Evolutionary conservation across 139 green algal genomes (phyloP), one percentile per base, ranked within the genome.

Genomic region (Chlorella sp.): DNA sequence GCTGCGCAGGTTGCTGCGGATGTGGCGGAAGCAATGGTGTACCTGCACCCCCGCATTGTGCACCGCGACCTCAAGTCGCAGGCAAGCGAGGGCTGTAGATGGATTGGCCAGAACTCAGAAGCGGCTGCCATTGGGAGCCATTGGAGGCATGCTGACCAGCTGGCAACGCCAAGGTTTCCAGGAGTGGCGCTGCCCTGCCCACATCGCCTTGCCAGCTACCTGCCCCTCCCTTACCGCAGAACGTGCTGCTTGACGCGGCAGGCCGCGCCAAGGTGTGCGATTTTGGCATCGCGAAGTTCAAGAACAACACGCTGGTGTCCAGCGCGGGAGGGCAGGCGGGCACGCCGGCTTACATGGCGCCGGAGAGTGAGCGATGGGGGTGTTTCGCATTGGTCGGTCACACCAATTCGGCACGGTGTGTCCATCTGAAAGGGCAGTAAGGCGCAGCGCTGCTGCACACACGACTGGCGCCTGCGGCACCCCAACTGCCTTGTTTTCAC

Each of bases 291-390:
- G 80, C 92, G 67, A 86, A 89, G 72, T 88, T 93, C 82, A 92
- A 94, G 82, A 87, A 89, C 71, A 56, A 83, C 47, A 95, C 94
- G 0, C 92, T 94, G 44, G 64, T 96, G 51, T 91, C 89, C 44
- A 95, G 89, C 32, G 86, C 85, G 30, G 92, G 93, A 81, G 83
- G 88, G 6, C 81, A 92, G 36, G 94, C 93, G 3, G 94, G 94
- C 34, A 97, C 94, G 0, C 92, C 94, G 3, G 86, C 88, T 1
- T 97, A 95, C 87, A 95, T 97, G 91, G 92, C 93, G 0, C 93
- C 93, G 0, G 93, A 96, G 81, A 74, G 88, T 74, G 60, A 30
- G 60, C 34, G 60, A 12, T n/a, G 60, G 11, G 12, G 57, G 57
- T 7, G 20, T n/a, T n/a, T 5, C 20, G 57, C 20, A 9, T 65